Evolutionary conservation across 306 rosid genomes (phyloP), one percentile per base, ranked within the genome.

Genomic region (Corylus avellana): DNA sequence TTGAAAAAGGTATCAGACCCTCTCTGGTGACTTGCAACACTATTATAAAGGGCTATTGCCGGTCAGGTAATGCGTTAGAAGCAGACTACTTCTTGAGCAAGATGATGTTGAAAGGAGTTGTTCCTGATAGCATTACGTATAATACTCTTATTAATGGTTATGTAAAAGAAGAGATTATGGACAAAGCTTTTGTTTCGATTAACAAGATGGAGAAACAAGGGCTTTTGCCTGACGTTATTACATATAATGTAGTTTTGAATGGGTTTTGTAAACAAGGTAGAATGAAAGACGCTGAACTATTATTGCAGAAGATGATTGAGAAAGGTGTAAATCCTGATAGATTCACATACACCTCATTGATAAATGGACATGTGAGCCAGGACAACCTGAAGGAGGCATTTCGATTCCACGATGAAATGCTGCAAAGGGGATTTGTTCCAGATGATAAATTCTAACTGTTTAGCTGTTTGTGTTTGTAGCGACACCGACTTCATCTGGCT

Each of bases 311-410:
- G 91, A 92, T 95, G 98, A 83, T 86, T 63, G 91, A 95, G 81
- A 88, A 56, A 75, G 93, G 94, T 44, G 80, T 91, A 84, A 75
- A 82, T 84, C 98, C 94, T 72, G 97, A 92, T 76, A 86, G 87
- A 88, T 85, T 91, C 64, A 92, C 96, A 0, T 95, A 91, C 77
- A 85, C 94, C 4, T 81, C 90, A 69, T 86, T 95, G 84, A 91
- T 95, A 72, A 90, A 95, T 75, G 98, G 96, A 71, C 88, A 92
- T 80, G 96, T 92, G 50, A 85, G 94, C 83, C 89, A 88, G 82
- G 93, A 91, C 86, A 92, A 91, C 78, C 77, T 95, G 87, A 90
- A 85, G 78, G 97, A 87, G 82, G 98, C 97, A 71, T 95, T 95
- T 82, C 88, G 87, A 47, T 83, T 89, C 85, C 98, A 95, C 35